phyloP scores from a whole-genome alignment of 768 basidiomycete genomes.

The Amanita jacksonii region DNA sequence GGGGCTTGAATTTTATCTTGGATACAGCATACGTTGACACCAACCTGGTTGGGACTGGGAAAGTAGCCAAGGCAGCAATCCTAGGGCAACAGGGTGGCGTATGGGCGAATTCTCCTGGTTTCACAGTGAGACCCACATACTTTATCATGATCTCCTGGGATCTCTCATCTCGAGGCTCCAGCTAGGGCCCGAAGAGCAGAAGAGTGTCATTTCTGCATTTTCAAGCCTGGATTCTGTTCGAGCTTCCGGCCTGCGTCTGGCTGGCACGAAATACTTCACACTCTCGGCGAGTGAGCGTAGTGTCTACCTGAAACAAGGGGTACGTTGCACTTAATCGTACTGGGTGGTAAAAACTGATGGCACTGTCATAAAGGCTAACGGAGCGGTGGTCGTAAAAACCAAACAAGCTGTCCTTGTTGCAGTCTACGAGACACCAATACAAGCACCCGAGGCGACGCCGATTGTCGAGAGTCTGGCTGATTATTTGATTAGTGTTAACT shows the following conservation, averaged over 20 bases:
- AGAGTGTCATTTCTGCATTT: conserved; percentile 42
- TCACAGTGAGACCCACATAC: conserved; percentile 34
- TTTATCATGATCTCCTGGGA: not conserved
- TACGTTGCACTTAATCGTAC: conserved; percentile 25
- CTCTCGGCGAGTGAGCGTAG: conserved; percentile 38
- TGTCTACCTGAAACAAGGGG: conserved; percentile 72
- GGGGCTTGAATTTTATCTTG: not conserved
- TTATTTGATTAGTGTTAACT: conserved; percentile 56
- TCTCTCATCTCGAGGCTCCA: conserved; percentile 20
- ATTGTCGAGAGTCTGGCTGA: conserved; percentile 66
- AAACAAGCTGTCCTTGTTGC: conserved; percentile 78
- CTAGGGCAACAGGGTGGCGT: conserved; percentile 66
- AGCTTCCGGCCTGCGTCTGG: conserved; percentile 53
- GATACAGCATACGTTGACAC: conserved; percentile 68
- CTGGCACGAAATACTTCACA: conserved; percentile 68
- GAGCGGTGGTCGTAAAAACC: conserved; percentile 69
- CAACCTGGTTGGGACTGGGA: conserved; percentile 67
- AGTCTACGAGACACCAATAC: conserved; percentile 57
- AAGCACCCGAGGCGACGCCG: conserved; percentile 55
- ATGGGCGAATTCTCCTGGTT: conserved; percentile 60
- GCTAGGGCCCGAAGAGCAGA: conserved; percentile 60
- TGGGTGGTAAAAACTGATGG: conserved; percentile 1
- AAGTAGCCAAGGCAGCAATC: conserved; percentile 70
- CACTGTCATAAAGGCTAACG: conserved; percentile 48
- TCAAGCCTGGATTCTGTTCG: conserved; percentile 28